Conservation (phyloP, 192 early-diverging fungal genomes). For the Phlyctochytrium arcticum region DNA sequence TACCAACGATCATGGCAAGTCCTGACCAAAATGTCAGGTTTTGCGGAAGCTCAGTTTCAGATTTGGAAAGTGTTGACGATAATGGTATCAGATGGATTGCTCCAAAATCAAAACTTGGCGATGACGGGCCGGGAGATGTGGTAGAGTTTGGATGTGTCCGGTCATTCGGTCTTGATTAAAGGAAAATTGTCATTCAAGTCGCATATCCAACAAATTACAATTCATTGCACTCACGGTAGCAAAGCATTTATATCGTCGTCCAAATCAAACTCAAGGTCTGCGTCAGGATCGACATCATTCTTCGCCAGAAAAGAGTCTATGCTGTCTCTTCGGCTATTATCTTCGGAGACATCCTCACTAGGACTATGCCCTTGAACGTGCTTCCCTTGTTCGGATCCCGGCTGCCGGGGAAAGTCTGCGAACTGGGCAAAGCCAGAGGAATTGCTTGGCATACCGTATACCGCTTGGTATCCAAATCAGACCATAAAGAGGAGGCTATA, state of each 20-base stretch:
- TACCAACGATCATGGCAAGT: slow-evolving; percentile 37
- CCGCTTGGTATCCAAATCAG: no score
- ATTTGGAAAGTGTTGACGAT: slow-evolving; percentile 22
- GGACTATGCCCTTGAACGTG: no score
- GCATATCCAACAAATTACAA: no score
- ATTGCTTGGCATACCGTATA: no score
- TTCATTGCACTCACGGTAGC: neutral
- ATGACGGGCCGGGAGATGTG: neutral
- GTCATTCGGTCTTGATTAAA: no score
- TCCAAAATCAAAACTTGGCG: slow-evolving; percentile 17
- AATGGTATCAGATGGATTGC: slow-evolving; percentile 25
- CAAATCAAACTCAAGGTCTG: slow-evolving; percentile 9
- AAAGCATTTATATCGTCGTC: slow-evolving; percentile 19
- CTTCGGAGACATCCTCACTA: no score
- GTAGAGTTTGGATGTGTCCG: no score
- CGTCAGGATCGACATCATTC: neutral
- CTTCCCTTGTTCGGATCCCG: neutral
- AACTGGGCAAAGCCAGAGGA: neutral
- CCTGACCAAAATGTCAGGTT: slow-evolving; percentile 31
- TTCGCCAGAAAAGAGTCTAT: neutral
- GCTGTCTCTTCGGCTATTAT: neutral
- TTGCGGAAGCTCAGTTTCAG: slow-evolving; percentile 21
- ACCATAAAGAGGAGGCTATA: no score
- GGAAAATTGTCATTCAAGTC: no score
- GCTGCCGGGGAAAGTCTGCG: neutral